Evolutionary conservation across 768 basidiomycete species (phyloP), one percentile per base, ranked within the genome.

Genomic region (Lentinula sp.): DNA sequence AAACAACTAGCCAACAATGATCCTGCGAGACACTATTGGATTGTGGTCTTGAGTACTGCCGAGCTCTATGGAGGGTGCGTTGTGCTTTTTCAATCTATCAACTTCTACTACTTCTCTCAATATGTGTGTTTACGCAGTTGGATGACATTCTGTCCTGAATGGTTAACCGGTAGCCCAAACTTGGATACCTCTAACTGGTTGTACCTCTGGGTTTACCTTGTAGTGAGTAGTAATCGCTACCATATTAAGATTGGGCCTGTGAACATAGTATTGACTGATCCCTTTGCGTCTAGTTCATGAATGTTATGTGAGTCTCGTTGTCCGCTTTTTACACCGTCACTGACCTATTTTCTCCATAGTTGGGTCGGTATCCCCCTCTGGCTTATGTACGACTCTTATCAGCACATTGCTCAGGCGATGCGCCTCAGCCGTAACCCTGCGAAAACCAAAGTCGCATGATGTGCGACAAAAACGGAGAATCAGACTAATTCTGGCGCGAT

Each of bases 141-240:
- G 86, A 92, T 93, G 91, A 93, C 91, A 2, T 93, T 93, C 73
- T 87, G 85, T 67, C 91, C 91, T 0, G 91, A 93, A 73, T 93
- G 90, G 90, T 74, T 93, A 52, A 85, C 81, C 1, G 89, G 88
- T 18, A 88, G 83, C 67, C 84, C 85, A 0, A 89, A 80, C 69
- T 73, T 93, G 57, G 79, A 88, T 66, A 89, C 83, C 0, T 87
- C 86, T 7, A 89, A 91, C 65, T 74, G 77, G 31, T 72, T 92
- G 40, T 81, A 85, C 68, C 78, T 91, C 57, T 93, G 89, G 89
- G 85, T 92, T 9, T 91, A 93, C 73, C 85, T 93, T 45, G 68
- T 86, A 62, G 90, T 93, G 68, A 66, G 88, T 80, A 66, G 88
- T 79, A n/a, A 21, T 16, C 15, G 62, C 9, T 11, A 21, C 49